Percentiles rank a stretch among this genome's conserved stretches.
phyloP scores from a whole-genome alignment of 2,329 filamentous ascomycete species.

The Diplodia scrobiculata region DNA sequence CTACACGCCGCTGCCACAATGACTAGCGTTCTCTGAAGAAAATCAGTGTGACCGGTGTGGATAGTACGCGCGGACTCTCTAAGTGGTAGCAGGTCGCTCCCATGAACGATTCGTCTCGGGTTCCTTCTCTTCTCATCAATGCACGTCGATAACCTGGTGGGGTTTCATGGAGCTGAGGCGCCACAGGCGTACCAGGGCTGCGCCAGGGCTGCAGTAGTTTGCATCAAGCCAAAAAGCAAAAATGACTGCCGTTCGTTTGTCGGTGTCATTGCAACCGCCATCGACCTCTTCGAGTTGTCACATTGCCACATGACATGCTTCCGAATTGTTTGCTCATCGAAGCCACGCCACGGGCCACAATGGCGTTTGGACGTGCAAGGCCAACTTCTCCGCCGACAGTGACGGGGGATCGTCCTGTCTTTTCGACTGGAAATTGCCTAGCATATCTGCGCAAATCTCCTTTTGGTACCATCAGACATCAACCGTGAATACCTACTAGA shows the following conservation, averaged over 20 bases:
- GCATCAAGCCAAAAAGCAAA: neutral
- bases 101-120: neutral
- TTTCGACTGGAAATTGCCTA: neutral
- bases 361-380: neutral
- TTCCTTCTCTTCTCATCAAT: slow-evolving; percentile 4
- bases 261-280: neutral
- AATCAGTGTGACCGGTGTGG: too few relatives aligned
- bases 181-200: slow-evolving; percentile 9
- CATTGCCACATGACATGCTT: neutral
- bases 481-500: neutral
- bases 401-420: neutral
- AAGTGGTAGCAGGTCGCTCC: too few relatives aligned
- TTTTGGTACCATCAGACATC: neutral
- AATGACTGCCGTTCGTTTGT: neutral
- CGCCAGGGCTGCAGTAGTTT: slow-evolving; percentile 19
- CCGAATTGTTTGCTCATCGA: neutral
- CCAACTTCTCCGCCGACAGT: neutral
- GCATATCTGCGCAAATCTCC: neutral
- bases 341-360: neutral
- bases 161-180: neutral
- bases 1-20: too few relatives aligned
- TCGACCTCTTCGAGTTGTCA: neutral
- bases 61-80: too few relatives aligned
- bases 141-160: neutral
- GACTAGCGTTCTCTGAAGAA: too few relatives aligned